Percentiles rank a stretch among this genome's conserved stretches.
phyloP scores from a whole-genome alignment of 1,284 basidiomycete genomes.

The Leucoagaricus sp. region DNA sequence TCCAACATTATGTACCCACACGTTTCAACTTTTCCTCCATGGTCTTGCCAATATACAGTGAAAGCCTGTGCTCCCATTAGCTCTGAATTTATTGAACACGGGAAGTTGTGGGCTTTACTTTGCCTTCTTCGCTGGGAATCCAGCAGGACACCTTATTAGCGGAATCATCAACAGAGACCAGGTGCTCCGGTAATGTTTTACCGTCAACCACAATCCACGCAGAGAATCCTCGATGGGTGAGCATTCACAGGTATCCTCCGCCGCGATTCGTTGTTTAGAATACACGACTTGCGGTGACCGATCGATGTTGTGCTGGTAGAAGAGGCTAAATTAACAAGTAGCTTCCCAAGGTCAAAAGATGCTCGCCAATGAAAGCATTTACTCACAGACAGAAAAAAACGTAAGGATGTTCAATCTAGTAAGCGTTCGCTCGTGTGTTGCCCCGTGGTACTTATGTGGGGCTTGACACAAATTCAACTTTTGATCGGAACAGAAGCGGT shows the following conservation, averaged over 20 bases:
- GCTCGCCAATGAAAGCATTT: background rate
- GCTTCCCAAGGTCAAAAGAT: background rate
- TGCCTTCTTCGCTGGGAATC: conserved; percentile 59
- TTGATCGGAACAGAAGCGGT: background rate
- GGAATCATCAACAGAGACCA: conserved; percentile 44
- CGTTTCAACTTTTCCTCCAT: conserved; percentile 50
- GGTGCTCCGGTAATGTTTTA: conserved; percentile 49
- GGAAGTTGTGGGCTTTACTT: conserved; percentile 37
- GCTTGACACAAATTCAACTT: background rate
- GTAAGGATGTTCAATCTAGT: background rate
- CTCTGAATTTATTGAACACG: background rate
- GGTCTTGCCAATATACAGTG: conserved; percentile 60
- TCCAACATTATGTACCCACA: conserved; percentile 62
- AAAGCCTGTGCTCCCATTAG: conserved; percentile 42
- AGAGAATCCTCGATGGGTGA: conserved; percentile 58
- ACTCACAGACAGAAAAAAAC: conserved; percentile 2
- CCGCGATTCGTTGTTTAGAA: too few relatives aligned
- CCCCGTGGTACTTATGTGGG: background rate
- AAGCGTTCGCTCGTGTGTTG: background rate
- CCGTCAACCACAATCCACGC: conserved; percentile 63
- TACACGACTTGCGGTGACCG: too few relatives aligned
- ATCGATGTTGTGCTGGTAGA: too few relatives aligned
- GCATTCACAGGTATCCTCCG: conserved; percentile 45
- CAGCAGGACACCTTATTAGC: conserved; percentile 57
- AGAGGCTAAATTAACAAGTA: background rate